phyloP scores from a whole-genome alignment of 768 basidiomycete genomes.

The Russula earlei region DNA sequence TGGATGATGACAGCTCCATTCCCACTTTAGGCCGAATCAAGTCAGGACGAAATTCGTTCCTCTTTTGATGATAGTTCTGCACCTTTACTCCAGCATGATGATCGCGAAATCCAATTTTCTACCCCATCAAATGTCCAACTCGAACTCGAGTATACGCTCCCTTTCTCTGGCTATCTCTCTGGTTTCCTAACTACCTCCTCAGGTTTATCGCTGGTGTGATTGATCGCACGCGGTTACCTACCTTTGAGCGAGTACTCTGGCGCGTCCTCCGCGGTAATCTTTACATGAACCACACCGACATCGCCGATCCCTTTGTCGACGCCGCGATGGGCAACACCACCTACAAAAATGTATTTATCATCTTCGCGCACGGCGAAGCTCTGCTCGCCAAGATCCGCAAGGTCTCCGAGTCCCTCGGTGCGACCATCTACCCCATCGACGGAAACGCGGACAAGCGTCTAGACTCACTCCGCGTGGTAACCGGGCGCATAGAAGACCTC shows the following conservation, averaged over 20 bases:
- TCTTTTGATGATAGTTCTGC: conserved; percentile 90
- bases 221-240: conserved; percentile 81
- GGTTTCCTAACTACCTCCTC: neutral
- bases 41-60: conserved; percentile 68
- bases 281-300: conserved; percentile 98
- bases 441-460: conserved; percentile 87
- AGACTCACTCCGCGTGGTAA: conserved; percentile 83
- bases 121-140: conserved; percentile 47
- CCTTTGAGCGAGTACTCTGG: conserved; percentile 97
- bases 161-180: neutral
- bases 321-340: conserved; percentile 74
- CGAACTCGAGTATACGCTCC: conserved; percentile 70
- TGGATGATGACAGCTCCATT: neutral
- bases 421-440: conserved; percentile 93
- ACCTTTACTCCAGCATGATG: conserved; percentile 86
- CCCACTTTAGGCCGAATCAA: conserved; percentile 58
- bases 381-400: conserved; percentile 95
- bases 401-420: conserved; percentile 98
- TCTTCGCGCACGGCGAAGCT: conserved; percentile 93
- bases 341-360: conserved; percentile 98
- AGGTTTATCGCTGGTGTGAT: conserved; percentile 97
- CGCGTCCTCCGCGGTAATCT: conserved; percentile 94
- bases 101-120: conserved; percentile 56
- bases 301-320: conserved; percentile 85
- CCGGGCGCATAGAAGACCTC: conserved; percentile 82